Conservation (phyloP, 257 asterid species). For the Gentiana straminea region DNA sequence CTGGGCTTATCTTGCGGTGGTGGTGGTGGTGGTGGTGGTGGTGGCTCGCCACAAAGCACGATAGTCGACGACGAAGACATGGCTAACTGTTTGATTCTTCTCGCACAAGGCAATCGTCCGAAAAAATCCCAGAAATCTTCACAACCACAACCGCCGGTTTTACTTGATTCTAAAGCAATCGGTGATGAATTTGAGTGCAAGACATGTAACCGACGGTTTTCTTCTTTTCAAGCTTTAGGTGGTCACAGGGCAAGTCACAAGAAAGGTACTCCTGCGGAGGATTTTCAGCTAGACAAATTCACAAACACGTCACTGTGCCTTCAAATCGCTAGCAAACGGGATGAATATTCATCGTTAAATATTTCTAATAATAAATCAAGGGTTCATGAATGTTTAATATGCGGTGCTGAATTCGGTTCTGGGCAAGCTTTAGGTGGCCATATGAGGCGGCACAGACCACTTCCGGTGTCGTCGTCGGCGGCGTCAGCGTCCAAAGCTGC, state of each 20-base stretch:
- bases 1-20: slow-evolving; percentile 2
- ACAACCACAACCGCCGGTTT: too few species aligned
- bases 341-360: neutral
- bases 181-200: slow-evolving; percentile 24
- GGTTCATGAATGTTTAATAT: slow-evolving; percentile 77
- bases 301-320: slow-evolving; percentile 36
- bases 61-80: slow-evolving; percentile 31
- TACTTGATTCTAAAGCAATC: too few species aligned
- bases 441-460: slow-evolving; percentile 90
- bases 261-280: slow-evolving; percentile 25
- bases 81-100: slow-evolving; percentile 38
- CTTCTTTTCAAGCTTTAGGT: slow-evolving; percentile 40
- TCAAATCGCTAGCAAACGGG: slow-evolving; percentile 22
- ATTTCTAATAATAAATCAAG: slow-evolving; percentile 18
- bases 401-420: slow-evolving; percentile 74
- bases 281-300: slow-evolving; percentile 5
- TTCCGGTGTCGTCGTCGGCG: slow-evolving; percentile 14
- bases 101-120: slow-evolving; percentile 18
- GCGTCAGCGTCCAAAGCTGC: slow-evolving; percentile 12
- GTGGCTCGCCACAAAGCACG: slow-evolving; percentile 11
- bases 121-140: too few species aligned
- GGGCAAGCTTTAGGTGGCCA: slow-evolving; percentile 98
- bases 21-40: neutral
- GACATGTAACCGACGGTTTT: slow-evolving; percentile 30
- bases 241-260: slow-evolving; percentile 54